These are phyloP conservation scores for Tolypocladium tropicale DNA, from an alignment of 2,329 filamentous ascomycete species.

Conservation along the genomic window DNA sequence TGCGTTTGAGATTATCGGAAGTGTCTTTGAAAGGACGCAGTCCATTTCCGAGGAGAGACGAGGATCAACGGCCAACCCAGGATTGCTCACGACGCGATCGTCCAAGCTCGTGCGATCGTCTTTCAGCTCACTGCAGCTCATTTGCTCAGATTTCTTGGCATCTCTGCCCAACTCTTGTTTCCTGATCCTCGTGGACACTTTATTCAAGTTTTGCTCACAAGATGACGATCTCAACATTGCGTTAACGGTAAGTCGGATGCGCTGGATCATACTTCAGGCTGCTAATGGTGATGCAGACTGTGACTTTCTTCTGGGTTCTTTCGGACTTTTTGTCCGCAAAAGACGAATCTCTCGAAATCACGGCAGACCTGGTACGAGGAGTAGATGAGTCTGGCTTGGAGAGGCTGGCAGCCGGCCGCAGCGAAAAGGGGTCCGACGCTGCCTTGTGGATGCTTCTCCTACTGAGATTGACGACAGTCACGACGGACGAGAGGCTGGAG, in stretches of 20 bases:
- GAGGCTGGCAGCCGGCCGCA: conserved; percentile 47
- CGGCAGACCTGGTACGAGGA: conserved; percentile 42
- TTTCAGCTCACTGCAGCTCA: conserved; percentile 81
- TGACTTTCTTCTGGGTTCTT: conserved; percentile 92
- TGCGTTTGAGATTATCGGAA: conserved; percentile 75
- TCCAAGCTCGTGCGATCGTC: conserved; percentile 72
- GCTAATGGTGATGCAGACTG: conserved; percentile 46
- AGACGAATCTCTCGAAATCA: conserved; percentile 47
- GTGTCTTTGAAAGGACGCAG: conserved; percentile 53
- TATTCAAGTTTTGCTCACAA: conserved; percentile 84
- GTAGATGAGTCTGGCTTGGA: conserved; percentile 41
- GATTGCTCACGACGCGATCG: conserved; percentile 45
- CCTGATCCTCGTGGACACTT: conserved; percentile 70
- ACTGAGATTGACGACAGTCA: conserved; percentile 59
- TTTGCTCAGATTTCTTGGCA: conserved; percentile 87
- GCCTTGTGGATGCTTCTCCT: conserved; percentile 73
- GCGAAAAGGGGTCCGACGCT: conserved; percentile 52
- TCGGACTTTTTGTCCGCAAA: conserved; percentile 72
- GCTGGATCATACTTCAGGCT: neutral
- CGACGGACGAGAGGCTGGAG: conserved; percentile 62
- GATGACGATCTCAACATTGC: conserved; percentile 91
- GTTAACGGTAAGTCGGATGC: conserved; percentile 57
- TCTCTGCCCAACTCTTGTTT: conserved; percentile 63
- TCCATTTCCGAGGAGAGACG: conserved; percentile 21
- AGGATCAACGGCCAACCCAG: conserved; percentile 17